A percentile compares a stretch with the other conserved stretches of the same genome.
phyloP scores from a whole-genome alignment of 441 rosid species.

The Adansonia gregorii region DNA sequence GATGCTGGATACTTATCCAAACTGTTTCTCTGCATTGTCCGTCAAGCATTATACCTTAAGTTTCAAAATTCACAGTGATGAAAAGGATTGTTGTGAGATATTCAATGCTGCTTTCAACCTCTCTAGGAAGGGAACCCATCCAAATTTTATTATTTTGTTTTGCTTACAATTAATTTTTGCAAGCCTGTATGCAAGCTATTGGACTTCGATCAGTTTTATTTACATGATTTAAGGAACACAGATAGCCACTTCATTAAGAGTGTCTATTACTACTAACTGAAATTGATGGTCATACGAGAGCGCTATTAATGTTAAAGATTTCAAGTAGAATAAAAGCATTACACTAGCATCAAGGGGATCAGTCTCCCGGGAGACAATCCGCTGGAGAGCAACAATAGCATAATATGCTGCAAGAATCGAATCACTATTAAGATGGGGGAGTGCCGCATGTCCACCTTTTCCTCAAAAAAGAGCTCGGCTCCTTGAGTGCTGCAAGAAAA shows the following conservation, averaged over 20 bases:
- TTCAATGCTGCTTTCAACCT: background rate
- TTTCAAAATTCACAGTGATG: background rate
- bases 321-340: conserved; percentile 14
- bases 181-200: background rate
- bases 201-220: background rate
- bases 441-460: conserved; percentile 50
- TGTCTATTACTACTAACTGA: background rate
- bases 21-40: background rate
- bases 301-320: background rate
- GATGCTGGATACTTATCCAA: background rate
- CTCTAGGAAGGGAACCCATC: background rate
- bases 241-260: background rate
- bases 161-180: background rate
- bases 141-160: background rate
- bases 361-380: conserved; percentile 48
- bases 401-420: conserved; percentile 49
- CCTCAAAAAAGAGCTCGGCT: conserved; percentile 38
- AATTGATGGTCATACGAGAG: too few relatives aligned
- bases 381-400: conserved; percentile 46
- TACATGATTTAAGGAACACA: background rate
- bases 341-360: conserved; percentile 55
- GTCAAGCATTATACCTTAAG: background rate
- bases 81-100: too few relatives aligned
- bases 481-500: conserved; percentile 21
- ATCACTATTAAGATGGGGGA: conserved; percentile 42